Conservation (phyloP, 176 grass and related monocot species). For the Ensete glaucum region DNA sequence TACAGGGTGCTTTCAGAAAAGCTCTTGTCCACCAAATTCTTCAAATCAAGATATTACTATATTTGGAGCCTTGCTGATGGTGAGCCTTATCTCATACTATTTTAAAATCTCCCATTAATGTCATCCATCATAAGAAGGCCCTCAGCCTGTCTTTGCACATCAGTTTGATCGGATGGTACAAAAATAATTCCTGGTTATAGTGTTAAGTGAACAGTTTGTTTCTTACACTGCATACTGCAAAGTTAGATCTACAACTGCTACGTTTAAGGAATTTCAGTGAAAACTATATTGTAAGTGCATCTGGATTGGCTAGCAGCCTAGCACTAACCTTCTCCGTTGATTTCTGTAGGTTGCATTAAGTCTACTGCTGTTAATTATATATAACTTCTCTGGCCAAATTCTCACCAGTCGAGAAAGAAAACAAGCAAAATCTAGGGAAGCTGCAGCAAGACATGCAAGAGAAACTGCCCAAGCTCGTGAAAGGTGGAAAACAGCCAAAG, state of each 20-base stretch:
- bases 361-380: constrained; percentile 67
- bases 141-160: too few relatives aligned
- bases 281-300: background rate
- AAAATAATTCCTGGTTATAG: too few relatives aligned
- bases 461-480: constrained; percentile 63
- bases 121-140: too few relatives aligned
- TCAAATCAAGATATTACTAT: constrained; percentile 87
- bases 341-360: constrained; percentile 47
- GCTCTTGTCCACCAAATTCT: constrained; percentile 63
- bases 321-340: constrained; percentile 1
- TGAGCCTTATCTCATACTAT: constrained; percentile 14
- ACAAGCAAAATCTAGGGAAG: constrained; percentile 86
- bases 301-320: background rate
- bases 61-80: constrained; percentile 71
- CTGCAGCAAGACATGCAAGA: constrained; percentile 55
- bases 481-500: constrained; percentile 83
- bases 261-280: too few relatives aligned
- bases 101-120: too few relatives aligned
- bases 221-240: background rate
- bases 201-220: too few relatives aligned
- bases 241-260: background rate
- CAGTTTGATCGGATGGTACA: too few relatives aligned
- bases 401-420: constrained; percentile 67
- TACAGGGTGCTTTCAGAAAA: constrained; percentile 71
- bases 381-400: constrained; percentile 92